These are phyloP conservation scores for Citrus reticulata DNA, from an alignment of 345 rosid genomes.

Conservation along the genomic window DNA sequence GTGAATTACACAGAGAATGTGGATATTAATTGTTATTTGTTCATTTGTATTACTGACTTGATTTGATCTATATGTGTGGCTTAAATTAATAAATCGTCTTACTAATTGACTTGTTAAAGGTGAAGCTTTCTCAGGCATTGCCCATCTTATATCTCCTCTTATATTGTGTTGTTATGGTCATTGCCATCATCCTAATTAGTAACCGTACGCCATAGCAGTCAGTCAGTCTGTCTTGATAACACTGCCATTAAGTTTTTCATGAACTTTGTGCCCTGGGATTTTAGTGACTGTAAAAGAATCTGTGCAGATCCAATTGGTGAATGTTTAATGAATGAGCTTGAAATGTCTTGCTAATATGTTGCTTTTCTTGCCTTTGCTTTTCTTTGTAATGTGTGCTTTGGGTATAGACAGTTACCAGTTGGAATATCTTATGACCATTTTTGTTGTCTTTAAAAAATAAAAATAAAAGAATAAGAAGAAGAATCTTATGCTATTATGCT, in stretches of 20 bases:
- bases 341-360: no score
- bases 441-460: no score
- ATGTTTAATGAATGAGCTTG: no score
- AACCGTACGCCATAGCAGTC: neutral
- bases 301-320: constrained; percentile 75
- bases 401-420: no score
- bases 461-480: no score
- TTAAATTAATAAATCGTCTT: neutral
- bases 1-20: neutral
- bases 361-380: no score
- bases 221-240: neutral
- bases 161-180: neutral
- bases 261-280: neutral
- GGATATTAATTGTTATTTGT: neutral
- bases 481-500: no score
- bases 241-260: neutral
- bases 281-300: constrained; percentile 12
- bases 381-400: no score
- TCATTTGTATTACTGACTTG: neutral
- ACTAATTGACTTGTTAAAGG: neutral
- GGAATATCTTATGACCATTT: no score
- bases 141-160: neutral
- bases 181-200: neutral
- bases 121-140: neutral
- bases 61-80: neutral